Evolutionary conservation across 2,329 filamentous ascomycete species (phyloP).

Genomic region (Microcera coccophila): DNA sequence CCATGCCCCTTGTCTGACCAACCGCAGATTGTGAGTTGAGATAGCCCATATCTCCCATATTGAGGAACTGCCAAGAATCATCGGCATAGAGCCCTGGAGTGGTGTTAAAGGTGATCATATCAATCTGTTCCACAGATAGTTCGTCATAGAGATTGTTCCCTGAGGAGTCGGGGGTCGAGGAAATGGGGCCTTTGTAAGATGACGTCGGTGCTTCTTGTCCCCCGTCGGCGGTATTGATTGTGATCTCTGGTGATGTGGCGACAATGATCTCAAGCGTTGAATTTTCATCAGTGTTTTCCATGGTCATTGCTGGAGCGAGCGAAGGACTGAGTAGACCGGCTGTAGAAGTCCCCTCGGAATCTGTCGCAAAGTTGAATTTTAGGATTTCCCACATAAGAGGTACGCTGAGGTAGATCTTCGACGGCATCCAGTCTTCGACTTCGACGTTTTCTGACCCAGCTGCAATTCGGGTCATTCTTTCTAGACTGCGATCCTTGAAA

Average conservation of each 20-base stretch:
- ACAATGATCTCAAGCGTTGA: slow-evolving; percentile 47
- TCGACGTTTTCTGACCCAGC: slow-evolving; percentile 46
- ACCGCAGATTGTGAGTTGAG: slow-evolving; percentile 27
- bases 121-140: slow-evolving; percentile 30
- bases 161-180: slow-evolving; percentile 21
- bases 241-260: slow-evolving; percentile 49
- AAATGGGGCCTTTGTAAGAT: slow-evolving; percentile 31
- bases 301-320: slow-evolving; percentile 30
- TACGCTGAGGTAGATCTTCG: slow-evolving; percentile 49
- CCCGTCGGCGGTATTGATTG: slow-evolving; percentile 48
- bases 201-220: slow-evolving; percentile 46
- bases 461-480: slow-evolving; percentile 47
- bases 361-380: slow-evolving; percentile 42
- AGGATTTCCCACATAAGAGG: slow-evolving; percentile 52
- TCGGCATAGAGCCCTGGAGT: slow-evolving; percentile 44
- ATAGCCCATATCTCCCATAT: slow-evolving; percentile 35
- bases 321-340: slow-evolving; percentile 42
- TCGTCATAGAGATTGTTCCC: slow-evolving; percentile 28
- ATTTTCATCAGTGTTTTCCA: slow-evolving; percentile 34
- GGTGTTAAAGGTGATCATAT: slow-evolving; percentile 38
- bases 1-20: slow-evolving; percentile 24
- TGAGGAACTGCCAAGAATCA: slow-evolving; percentile 38
- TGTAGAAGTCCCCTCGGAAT: slow-evolving; percentile 33
- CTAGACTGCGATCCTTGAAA: slow-evolving; percentile 44
- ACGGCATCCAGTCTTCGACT: slow-evolving; percentile 50